Conservation (phyloP, 495 filamentous ascomycete species). For the Penicillium fimorum region DNA sequence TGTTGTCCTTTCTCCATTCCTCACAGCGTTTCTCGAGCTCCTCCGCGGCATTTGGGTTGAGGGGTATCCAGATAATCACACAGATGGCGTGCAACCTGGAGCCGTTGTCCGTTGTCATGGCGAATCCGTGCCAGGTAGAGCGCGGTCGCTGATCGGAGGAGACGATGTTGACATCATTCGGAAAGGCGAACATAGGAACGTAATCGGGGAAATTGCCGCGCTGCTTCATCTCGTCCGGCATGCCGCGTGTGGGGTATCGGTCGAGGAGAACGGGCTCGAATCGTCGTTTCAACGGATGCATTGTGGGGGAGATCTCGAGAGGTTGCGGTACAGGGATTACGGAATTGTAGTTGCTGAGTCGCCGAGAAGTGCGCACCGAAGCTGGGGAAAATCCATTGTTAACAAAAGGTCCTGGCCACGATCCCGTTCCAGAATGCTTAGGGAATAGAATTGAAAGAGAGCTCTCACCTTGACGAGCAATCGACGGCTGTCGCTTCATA, state of each 20-base stretch:
- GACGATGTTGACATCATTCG: constrained; percentile 95
- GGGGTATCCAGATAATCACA: constrained; percentile 87
- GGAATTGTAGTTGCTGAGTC: constrained; percentile 96
- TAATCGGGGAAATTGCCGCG: constrained; percentile 93
- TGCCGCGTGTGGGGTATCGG: constrained; percentile 81
- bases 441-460: background rate
- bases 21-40: constrained; percentile 90
- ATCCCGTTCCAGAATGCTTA: background rate
- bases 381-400: constrained; percentile 46
- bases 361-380: constrained; percentile 82
- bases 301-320: constrained; percentile 81
- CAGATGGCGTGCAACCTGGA: constrained; percentile 90
- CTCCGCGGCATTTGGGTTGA: constrained; percentile 77
- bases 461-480: constrained; percentile 73
- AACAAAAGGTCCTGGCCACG: background rate
- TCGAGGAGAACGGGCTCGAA: constrained; percentile 95
- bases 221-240: constrained; percentile 75
- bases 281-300: constrained; percentile 90
- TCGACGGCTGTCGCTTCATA: constrained; percentile 80
- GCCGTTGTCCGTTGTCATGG: constrained; percentile 92
- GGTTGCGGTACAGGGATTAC: constrained; percentile 94
- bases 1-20: constrained; percentile 89
- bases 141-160: constrained; percentile 91
- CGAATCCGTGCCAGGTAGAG: constrained; percentile 97
- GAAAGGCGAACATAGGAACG: constrained; percentile 98